These are phyloP conservation scores for Saccharum hybrid DNA, from an alignment of 202 grass and related monocot genomes.

Conservation along the genomic window DNA sequence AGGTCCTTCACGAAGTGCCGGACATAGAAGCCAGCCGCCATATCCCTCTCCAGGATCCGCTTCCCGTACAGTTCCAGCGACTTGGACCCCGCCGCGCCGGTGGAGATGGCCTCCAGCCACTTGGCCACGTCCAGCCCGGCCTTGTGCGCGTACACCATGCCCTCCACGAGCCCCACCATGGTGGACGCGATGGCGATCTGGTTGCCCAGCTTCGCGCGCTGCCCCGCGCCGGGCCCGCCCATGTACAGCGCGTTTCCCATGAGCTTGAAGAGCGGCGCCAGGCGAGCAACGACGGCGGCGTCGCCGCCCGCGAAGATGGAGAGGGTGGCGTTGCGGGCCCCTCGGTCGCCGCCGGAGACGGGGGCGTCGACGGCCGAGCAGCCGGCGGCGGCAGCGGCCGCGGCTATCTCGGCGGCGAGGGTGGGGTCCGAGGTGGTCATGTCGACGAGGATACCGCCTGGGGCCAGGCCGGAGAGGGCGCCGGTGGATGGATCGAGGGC, in stretches of 20 bases:
- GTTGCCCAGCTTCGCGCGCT: slow-evolving; percentile 89
- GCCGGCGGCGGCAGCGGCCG: slow-evolving; percentile 40
- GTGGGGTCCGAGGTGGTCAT: slow-evolving; percentile 94
- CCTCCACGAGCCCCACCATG: slow-evolving; percentile 96
- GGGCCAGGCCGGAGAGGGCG: slow-evolving; percentile 58
- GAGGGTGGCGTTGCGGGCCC: slow-evolving; percentile 67
- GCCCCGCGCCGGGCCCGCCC: slow-evolving; percentile 78
- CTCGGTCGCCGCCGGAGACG: slow-evolving; percentile 78
- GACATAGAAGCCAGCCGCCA: slow-evolving; percentile 92
- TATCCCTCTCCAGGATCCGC: slow-evolving; percentile 88
- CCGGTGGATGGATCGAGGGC: slow-evolving; percentile 67
- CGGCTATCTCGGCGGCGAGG: slow-evolving; percentile 71
- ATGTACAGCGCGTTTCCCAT: slow-evolving; percentile 85
- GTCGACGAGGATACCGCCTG: slow-evolving; percentile 79
- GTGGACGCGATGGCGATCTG: slow-evolving; percentile 94
- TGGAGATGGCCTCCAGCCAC: slow-evolving; percentile 95
- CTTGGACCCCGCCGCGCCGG: slow-evolving; percentile 83
- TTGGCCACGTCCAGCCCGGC: slow-evolving; percentile 76
- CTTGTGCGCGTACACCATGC: slow-evolving; percentile 95
- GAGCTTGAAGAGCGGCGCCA: slow-evolving; percentile 77
- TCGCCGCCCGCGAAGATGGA: slow-evolving; percentile 88
- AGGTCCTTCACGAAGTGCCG: slow-evolving; percentile 97
- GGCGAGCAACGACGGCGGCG: slow-evolving; percentile 52
- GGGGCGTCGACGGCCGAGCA: slow-evolving; percentile 73
- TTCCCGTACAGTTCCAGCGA: slow-evolving; percentile 80